Evolutionary conservation across 2,329 filamentous ascomycete species (phyloP).

Genomic region (Aspergillus viridinutans): DNA sequence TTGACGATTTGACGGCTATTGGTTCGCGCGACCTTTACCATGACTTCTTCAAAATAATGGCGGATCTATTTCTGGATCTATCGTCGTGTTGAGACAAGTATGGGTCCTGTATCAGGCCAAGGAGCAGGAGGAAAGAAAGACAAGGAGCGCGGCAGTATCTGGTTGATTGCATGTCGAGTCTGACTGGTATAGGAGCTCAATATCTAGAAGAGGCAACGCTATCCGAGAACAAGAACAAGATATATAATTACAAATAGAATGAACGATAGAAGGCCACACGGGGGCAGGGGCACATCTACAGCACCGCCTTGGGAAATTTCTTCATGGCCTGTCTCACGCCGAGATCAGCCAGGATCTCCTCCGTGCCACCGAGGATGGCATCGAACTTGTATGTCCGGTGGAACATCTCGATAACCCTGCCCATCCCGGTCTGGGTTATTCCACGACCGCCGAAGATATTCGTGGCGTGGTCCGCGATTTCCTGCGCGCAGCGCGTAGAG

Average conservation of each 20-base stretch:
- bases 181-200: neutral
- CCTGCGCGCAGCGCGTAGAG: constrained; percentile 70
- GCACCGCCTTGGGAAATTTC: constrained; percentile 76
- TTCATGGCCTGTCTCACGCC: constrained; percentile 81
- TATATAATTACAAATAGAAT: neutral
- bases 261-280: neutral
- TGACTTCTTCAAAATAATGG: constrained; percentile 23
- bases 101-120: constrained; percentile 15
- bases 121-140: neutral
- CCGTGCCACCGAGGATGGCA: constrained; percentile 72
- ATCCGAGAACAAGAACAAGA: neutral
- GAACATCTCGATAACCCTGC: constrained; percentile 76
- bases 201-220: neutral
- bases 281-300: constrained; percentile 47
- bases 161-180: neutral
- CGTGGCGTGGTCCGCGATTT: constrained; percentile 76
- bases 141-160: neutral
- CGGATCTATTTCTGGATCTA: constrained; percentile 21
- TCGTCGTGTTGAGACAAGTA: constrained; percentile 21
- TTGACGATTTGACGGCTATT: constrained; percentile 6
- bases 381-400: constrained; percentile 80
- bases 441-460: constrained; percentile 84
- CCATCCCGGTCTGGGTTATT: constrained; percentile 79
- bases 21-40: neutral
- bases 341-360: constrained; percentile 76